Conservation (phyloP, 2,329 filamentous ascomycete genomes). For the Alternaria solani region DNA sequence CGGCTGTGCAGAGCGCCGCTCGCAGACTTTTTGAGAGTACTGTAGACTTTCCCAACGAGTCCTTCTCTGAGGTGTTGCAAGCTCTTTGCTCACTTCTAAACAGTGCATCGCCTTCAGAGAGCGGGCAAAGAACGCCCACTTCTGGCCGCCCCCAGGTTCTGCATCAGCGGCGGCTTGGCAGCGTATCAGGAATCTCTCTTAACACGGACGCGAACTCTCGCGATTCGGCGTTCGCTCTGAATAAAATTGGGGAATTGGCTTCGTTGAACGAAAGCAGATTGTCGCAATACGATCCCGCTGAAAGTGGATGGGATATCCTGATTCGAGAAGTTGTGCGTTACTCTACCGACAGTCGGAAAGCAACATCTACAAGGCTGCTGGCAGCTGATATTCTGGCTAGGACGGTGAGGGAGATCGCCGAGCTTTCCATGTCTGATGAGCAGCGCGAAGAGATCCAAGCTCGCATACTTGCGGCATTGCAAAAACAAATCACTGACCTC, state of each 20-base stretch:
- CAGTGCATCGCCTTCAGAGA: conserved; percentile 30
- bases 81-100: conserved; percentile 77
- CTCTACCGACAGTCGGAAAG: conserved; percentile 50
- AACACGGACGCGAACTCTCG: conserved; percentile 52
- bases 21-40: conserved; percentile 90
- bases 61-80: conserved; percentile 79
- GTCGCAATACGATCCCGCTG: conserved; percentile 68
- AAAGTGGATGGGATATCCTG: conserved; percentile 79
- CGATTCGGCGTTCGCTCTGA: conserved; percentile 58
- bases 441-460: conserved; percentile 67
- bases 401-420: conserved; percentile 57
- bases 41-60: conserved; percentile 82
- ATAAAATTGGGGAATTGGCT: conserved; percentile 58
- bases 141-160: conserved; percentile 38
- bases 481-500: conserved; percentile 67
- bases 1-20: conserved; percentile 87
- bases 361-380: conserved; percentile 56
- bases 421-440: conserved; percentile 60
- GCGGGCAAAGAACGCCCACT: conserved; percentile 33
- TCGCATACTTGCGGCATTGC: conserved; percentile 73
- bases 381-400: conserved; percentile 61
- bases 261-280: conserved; percentile 65
- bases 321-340: conserved; percentile 62
- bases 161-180: conserved; percentile 53
- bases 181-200: conserved; percentile 53